Evolutionary conservation across 139 green algal genomes (phyloP).

Genomic region (Gonium pectorale): DNA sequence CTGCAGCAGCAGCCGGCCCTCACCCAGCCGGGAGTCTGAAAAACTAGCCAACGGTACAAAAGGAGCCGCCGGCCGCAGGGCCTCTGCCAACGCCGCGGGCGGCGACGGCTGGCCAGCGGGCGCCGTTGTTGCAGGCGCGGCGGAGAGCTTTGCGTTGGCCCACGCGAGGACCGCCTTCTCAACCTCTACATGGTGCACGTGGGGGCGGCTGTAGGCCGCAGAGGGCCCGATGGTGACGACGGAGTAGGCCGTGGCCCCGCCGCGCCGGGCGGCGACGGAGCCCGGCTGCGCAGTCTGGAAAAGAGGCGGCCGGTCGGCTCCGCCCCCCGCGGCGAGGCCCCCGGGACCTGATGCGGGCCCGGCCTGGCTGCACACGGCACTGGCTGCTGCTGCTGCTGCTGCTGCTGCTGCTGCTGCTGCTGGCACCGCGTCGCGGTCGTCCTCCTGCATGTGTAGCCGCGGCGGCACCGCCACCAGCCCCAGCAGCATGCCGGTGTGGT

Average conservation of each 20-base stretch:
- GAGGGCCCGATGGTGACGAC: too few species aligned
- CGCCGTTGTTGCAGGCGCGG: neutral
- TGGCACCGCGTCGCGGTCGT: too few species aligned
- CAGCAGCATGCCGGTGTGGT: slow-evolving; percentile 53
- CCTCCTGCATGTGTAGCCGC: too few species aligned
- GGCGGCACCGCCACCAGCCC: neutral
- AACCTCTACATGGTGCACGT: slow-evolving; percentile 39
- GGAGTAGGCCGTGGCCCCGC: too few species aligned
- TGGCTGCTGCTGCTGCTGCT: neutral
- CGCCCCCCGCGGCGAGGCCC: too few species aligned
- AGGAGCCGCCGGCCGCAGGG: neutral
- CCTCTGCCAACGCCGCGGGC: neutral
- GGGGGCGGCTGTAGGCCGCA: too few species aligned
- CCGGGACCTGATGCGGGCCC: too few species aligned
- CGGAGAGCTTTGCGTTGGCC: slow-evolving; percentile 29
- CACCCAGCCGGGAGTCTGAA: slow-evolving; percentile 29
- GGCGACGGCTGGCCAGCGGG: neutral
- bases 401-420: neutral
- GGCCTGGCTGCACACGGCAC: too few species aligned
- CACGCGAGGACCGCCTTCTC: slow-evolving; percentile 44
- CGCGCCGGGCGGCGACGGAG: too few species aligned
- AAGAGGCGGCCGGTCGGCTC: too few species aligned
- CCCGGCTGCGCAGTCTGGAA: too few species aligned
- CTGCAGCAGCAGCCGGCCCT: slow-evolving; percentile 54
- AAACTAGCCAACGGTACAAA: slow-evolving; percentile 17